A percentile compares a stretch with the other conserved stretches of the same genome.
phyloP scores from a whole-genome alignment of 2,329 filamentous ascomycete genomes.

The Calonectria hongkongensis region DNA sequence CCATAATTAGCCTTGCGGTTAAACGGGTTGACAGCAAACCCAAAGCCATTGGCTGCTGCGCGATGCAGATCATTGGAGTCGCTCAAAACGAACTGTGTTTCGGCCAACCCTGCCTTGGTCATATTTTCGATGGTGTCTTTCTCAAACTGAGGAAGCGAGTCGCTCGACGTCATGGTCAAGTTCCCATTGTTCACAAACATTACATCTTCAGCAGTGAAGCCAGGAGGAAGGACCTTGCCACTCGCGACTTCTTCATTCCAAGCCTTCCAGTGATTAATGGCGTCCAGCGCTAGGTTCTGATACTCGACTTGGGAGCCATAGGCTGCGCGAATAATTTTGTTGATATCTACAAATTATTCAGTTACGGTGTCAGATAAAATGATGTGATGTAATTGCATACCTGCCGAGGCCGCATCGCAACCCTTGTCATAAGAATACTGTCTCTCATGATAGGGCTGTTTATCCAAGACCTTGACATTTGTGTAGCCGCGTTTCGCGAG shows the following conservation, averaged over 20 bases:
- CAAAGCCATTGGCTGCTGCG: conserved; percentile 56
- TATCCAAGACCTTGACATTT: conserved; percentile 68
- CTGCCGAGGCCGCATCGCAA: conserved; percentile 62
- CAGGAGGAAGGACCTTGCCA: conserved; percentile 15
- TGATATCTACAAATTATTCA: conserved; percentile 18
- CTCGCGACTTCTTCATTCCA: conserved; percentile 28
- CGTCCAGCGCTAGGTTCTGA: conserved; percentile 28
- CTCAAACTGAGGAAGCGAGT: conserved; percentile 24
- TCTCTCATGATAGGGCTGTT: conserved; percentile 62
- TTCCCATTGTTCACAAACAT: conserved; percentile 36
- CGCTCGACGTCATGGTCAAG: conserved; percentile 18
- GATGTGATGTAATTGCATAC: background rate
- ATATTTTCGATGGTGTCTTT: conserved; percentile 30
- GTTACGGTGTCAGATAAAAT: background rate
- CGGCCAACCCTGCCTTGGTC: conserved; percentile 12
- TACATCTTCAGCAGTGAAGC: conserved; percentile 9
- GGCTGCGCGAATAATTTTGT: conserved; percentile 33
- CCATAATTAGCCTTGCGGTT: conserved; percentile 57
- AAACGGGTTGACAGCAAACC: conserved; percentile 63
- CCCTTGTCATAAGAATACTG: conserved; percentile 63
- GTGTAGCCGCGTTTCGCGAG: conserved; percentile 62
- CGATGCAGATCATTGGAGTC: conserved; percentile 47
- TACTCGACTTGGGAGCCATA: conserved; percentile 31
- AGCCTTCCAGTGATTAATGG: conserved; percentile 29
- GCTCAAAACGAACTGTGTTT: conserved; percentile 19